Base-by-base conservation (phyloP, 345 rosid genomes). In the Microthlaspi erraticum region DNA sequence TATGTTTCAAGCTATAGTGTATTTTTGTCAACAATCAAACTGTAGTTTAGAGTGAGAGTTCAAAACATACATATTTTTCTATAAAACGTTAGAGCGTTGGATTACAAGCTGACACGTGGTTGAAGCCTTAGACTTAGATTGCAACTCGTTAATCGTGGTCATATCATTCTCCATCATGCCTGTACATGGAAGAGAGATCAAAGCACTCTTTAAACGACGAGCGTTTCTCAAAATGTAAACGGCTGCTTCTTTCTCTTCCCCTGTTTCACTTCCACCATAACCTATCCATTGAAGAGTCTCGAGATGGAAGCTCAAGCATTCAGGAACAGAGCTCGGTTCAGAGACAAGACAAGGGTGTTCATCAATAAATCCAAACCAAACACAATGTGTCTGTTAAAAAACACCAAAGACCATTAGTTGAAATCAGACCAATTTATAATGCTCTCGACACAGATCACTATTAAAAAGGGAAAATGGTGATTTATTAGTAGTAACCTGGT, bases 241-340 rank as follows among this genome's bases (percentile, higher is more conserved):
- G 0, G 18, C 38, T 1, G 31, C 41, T 17, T 16, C 49, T 7
- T 0, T 48, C 74, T 69, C 66, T 36, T 34, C 49, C 11, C 3
- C 0, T 69, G 57, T 20, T 26, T 26, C 3, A 26, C 29, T 26
- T 69, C 73, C 73, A 14, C 8, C 39, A 19, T 58, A 69, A 2
- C 66, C 49, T 46, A 17, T 36, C 73, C 73, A 69, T 26, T 26
- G 0, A 26, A 26, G 29, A 26, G 29, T 26, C 29, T 26, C 58
- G 0, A 57, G 65, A 36, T 34, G 56, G 56, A 45, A 45, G 44
- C 56, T 19, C 65, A 69, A 45, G 31, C 57, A 69, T 57, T 69
- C 17, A 46, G 65, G 65, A 69, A 69, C 66, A 8, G 57, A 38
- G 37, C 48, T 65, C 14, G 18, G 56, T 8, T 33, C 10, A 2